Base-by-base conservation (phyloP, 2,329 filamentous ascomycete species). In the Cordyceps sp. region DNA sequence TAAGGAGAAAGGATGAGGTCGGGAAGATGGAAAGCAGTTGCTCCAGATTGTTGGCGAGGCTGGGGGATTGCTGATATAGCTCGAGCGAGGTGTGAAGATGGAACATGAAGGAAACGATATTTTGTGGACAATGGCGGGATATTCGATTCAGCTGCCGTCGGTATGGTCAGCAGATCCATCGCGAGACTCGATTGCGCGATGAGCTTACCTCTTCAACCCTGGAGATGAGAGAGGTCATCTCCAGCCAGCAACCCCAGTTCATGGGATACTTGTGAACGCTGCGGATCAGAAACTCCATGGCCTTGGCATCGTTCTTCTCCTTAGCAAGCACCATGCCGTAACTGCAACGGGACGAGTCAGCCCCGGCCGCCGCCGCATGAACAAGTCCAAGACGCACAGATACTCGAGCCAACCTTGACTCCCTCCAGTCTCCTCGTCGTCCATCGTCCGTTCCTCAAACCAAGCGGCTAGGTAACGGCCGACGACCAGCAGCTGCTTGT, bases 241-340 rank as follows among this genome's bases (percentile, higher is more conserved):
- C 90, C 36, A 90, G 69, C 90, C 90, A 98, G 38, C 85, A 86
- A 7, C 85, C 84, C 90, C 90, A 98, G 49, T 96, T 93, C 69
- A 86, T 93, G 2, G 85, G 82, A 45, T 85, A 93, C 26, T 84
- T 61, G 50, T 92, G 81, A 9, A 94, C 82, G 47, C 86, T 93
- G 39, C 74, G 70, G 32, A 94, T 64, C n/a, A 98, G 66, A 67
- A 81, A 93, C 39, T 80, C 73, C 53, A 88, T 76, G 2, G 90
- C 90, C 37, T 80, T 68, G 28, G 76, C 68, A 42, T 93, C 85
- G 45, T 90, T 94, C 55, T 93, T 93, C 38, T 86, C 79, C 53
- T 86, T 93, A 23, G 83, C 71, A 14, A 96, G 63, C 12, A 94
- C 75, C 56, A 96, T 79, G 9, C 86, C 90, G 47, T 96, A 96